Base-by-base conservation (phyloP, 2,329 filamentous ascomycete genomes). In the Byssoonygena ceratinophila region DNA sequence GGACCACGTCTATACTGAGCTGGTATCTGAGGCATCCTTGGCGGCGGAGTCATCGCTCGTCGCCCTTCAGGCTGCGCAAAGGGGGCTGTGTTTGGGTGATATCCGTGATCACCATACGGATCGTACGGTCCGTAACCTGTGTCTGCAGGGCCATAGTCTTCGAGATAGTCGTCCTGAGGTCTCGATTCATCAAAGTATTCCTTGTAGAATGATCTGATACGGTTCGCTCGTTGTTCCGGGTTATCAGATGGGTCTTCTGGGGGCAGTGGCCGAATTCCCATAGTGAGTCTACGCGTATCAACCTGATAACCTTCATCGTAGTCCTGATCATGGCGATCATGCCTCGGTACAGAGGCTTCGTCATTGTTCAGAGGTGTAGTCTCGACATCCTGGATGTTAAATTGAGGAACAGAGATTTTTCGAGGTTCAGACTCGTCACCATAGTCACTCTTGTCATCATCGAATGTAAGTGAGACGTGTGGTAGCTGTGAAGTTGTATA, bases 201-300 rank as follows among this genome's bases (percentile, higher is more conserved):
- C 74, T 96, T 96, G 75, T 98, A 98, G 74, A 98, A 98, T 3
- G 92, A 98, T 67, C 92, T 81, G 60, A 98, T 98, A 54, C 92
- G 83, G 74, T 96, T 97, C 58, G 92, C 92, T 62, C 92, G 82
- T 63, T 91, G 83, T 68, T 97, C 92, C 0, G 92, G 89, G 65
- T 96, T 91, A 65, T 97, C 92, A 2, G 83, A 80, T 40, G 87
- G 81, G 58, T 94, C 86, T 63, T 90, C 83, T 32, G 89, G 87
- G 4, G 92, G 92, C 57, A 98, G 76, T 20, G 92, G 92, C 14
- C 92, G 84, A 68, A 94, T 63, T 46, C 79, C 79, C 67, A 82
- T 75, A 2, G 77, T 81, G 51, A 81, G 64, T 54, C 78, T 71
- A 55, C 74, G 74, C 44, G 69, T 69, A 60, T 74, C 69, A 52